These are phyloP conservation scores for Nemophila menziesii DNA, from an alignment of 257 asterid species.

Conservation along the genomic window DNA sequence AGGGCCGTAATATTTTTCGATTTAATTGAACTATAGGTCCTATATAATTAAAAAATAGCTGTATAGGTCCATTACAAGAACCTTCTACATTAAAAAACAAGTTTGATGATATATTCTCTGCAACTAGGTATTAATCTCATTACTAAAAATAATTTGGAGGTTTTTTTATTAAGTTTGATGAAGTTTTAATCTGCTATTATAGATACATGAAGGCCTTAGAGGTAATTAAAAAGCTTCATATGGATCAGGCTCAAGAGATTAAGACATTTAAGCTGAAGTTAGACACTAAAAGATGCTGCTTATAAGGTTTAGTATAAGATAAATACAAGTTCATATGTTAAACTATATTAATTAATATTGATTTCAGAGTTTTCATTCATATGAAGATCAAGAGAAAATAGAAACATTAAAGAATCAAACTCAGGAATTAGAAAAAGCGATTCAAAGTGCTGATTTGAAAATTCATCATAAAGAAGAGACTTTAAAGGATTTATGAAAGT, in stretches of 20 bases:
- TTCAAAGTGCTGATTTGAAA: conserved; percentile 49
- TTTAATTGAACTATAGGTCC: too few relatives aligned
- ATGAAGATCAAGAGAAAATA: conserved; percentile 66
- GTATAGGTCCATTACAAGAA: too few relatives aligned
- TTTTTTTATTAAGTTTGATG: too few relatives aligned
- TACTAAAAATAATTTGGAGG: too few relatives aligned
- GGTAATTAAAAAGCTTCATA: conserved; percentile 95
- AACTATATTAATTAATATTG: conserved; percentile 21
- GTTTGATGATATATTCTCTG: too few relatives aligned
- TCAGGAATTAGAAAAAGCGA: conserved; percentile 57
- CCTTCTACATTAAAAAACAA: too few relatives aligned
- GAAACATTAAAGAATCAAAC: conserved; percentile 54
- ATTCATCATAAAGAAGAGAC: conserved; percentile 52
- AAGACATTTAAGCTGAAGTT: conserved; percentile 74
- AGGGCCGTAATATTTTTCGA: too few relatives aligned
- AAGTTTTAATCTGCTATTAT: conserved; percentile 13
- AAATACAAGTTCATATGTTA: not conserved
- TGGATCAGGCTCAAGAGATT: conserved; percentile 91
- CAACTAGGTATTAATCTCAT: too few relatives aligned
- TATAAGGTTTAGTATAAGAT: conserved; percentile 84
- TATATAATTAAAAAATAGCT: too few relatives aligned
- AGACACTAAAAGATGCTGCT: conserved; percentile 85
- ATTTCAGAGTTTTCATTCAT: conserved; percentile 27
- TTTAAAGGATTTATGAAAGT: conserved; percentile 51
- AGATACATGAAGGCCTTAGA: conserved; percentile 97